Evolutionary conservation across 306 rosid genomes (phyloP), one percentile per base, ranked within the genome.

Genomic region (Astragalus membranaceus): DNA sequence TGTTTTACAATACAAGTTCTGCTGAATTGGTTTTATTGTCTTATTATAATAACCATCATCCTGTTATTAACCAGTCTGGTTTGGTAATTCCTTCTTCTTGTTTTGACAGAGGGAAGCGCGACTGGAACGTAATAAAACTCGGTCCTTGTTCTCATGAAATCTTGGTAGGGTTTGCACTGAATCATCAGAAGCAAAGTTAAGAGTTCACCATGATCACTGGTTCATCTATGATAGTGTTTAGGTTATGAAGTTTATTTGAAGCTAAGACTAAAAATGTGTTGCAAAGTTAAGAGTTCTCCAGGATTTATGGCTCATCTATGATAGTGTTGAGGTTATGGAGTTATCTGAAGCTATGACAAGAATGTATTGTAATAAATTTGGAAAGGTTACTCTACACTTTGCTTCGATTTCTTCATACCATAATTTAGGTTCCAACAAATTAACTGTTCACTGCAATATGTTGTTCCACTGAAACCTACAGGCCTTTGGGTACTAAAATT

Each of bases 71-170:
- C 64, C 17, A 41, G 59, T 13, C 67, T 60, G 29, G 30, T 67
- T 53, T 44, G 5, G 13, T 59, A 71, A 59, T 58, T 76, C 36
- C 67, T 68, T 32, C 17, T 47, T 10, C 49, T 82, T 74, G 76
- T 78, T 78, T 61, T 12, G 6, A 80, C 88, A 93, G 98, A 87
- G 98, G 85, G 88, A 84, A 65, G 97, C 90, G 84, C 93, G 96
- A 55, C 76, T 93, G 80, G 98, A 93, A 74, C 90, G 94, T 20
- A 93, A 93, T 76, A 88, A 48, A 78, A 88, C 5, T 14, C 75
- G 96, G 58, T 93, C 98, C 32, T 54, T 93, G 7, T 93, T 93
- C 85, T 93, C 96, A 7, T 93, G 94, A 92, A 75, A 32, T 42
- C 64, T 70, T 61, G 48, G 41, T 66, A 35, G 62, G 51, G 61